Conservation (phyloP, 495 filamentous ascomycete genomes). For the Xeromyces bisporus region DNA sequence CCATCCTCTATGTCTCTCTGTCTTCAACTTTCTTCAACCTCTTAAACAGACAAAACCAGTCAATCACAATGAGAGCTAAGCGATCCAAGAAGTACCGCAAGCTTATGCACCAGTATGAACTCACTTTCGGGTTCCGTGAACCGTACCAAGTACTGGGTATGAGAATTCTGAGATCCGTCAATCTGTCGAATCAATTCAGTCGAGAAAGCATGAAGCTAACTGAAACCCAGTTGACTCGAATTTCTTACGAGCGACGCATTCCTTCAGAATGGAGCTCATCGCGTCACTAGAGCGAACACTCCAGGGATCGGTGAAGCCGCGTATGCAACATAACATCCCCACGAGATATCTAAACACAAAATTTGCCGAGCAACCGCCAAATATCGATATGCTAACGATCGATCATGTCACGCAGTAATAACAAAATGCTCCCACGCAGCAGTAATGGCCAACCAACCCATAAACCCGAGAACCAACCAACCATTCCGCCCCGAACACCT, state of each 20-base stretch:
- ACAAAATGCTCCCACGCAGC: conserved; percentile 41
- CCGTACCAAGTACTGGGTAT: conserved; percentile 80
- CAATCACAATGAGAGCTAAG: conserved; percentile 63
- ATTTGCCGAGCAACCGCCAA: neutral
- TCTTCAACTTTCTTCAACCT: conserved; percentile 1
- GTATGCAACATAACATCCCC: conserved; percentile 25
- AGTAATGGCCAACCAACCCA: conserved; percentile 27
- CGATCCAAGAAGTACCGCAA: conserved; percentile 90
- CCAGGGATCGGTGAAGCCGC: conserved; percentile 69
- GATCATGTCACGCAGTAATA: conserved; percentile 27
- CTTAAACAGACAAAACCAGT: conserved; percentile 5
- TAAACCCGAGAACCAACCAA: conserved; percentile 29
- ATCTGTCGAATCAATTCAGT: too few species aligned
- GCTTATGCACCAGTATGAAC: conserved; percentile 81
- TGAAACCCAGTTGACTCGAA: conserved; percentile 56
- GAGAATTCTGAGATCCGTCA: conserved; percentile 7
- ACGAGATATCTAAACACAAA: neutral
- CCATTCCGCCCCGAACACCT: conserved; percentile 24
- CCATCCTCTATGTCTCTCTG: neutral
- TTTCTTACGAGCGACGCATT: conserved; percentile 53
- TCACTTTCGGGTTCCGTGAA: conserved; percentile 72
- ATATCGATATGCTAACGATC: conserved; percentile 5
- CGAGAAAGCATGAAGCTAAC: too few species aligned
- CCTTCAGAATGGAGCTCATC: conserved; percentile 69
- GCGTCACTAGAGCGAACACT: conserved; percentile 54